Percentiles rank a stretch among this genome's conserved stretches.
These are phyloP conservation scores for Backusella tuberculispora DNA, from an alignment of 192 early-diverging fungal species.

Conservation along the genomic window DNA sequence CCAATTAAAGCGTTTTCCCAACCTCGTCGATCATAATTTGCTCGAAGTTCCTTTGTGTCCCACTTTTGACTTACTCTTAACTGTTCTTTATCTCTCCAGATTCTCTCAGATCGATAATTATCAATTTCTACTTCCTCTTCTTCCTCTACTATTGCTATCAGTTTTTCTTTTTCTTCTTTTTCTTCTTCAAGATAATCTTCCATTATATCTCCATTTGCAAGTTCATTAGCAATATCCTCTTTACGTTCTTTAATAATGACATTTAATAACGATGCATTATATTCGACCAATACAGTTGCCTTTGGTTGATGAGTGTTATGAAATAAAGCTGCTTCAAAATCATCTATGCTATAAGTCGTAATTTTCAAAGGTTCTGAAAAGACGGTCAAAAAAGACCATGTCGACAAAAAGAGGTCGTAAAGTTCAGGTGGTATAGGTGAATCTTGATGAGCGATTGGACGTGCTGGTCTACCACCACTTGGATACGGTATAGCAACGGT, in stretches of 20 bases:
- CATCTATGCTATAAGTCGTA: constrained; percentile 75
- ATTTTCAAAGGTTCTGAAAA: constrained; percentile 70
- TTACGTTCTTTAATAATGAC: constrained; percentile 54
- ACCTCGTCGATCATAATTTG: constrained; percentile 43
- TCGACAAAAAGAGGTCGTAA: constrained; percentile 54
- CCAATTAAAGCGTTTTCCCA: constrained; percentile 55
- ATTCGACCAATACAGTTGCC: constrained; percentile 50
- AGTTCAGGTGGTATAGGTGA: constrained; percentile 51
- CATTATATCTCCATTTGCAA: constrained; percentile 27
- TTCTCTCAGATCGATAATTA: background rate
- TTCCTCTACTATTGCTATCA: background rate
- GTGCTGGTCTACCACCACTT: constrained; percentile 32
- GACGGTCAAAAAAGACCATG: constrained; percentile 70
- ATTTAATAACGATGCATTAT: constrained; percentile 51
- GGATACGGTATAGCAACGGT: constrained; percentile 25
- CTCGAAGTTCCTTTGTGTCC: constrained; percentile 50
- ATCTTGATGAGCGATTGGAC: constrained; percentile 51
- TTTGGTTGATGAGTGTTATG: constrained; percentile 47
- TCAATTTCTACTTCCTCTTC: background rate
- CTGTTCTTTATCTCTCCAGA: constrained; percentile 30
- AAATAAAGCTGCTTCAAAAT: constrained; percentile 70
- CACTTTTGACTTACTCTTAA: constrained; percentile 48
- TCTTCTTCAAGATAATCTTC: constrained; percentile 29
- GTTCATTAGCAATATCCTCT: constrained; percentile 28
- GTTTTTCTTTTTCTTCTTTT: background rate